A percentile compares a stretch with the other conserved stretches of the same genome.
Evolutionary conservation across 1,284 basidiomycete species (phyloP).

Genomic region (Pisolithus thermaeus): DNA sequence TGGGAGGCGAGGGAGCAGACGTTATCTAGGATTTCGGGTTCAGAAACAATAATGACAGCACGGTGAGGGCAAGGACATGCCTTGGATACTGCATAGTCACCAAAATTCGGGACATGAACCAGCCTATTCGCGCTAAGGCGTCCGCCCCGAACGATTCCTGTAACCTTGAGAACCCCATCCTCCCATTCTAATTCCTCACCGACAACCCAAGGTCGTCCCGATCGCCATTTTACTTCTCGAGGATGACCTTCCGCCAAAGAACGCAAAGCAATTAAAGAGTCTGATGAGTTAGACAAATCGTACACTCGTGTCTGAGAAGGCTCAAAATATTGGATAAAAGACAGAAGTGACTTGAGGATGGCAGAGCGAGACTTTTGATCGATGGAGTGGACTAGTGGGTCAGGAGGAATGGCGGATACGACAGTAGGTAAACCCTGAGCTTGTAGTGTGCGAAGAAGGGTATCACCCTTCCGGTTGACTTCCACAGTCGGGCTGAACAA

Average conservation of each 20-base stretch:
- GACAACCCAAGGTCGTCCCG: slow-evolving; percentile 76
- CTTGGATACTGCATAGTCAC: slow-evolving; percentile 83
- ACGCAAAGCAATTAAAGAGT: slow-evolving; percentile 67
- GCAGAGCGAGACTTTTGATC: slow-evolving; percentile 60
- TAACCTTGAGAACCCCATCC: slow-evolving; percentile 58
- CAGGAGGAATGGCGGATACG: slow-evolving; percentile 53
- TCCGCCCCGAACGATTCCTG: slow-evolving; percentile 80
- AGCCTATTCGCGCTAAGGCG: slow-evolving; percentile 80
- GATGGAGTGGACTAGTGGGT: slow-evolving; percentile 36
- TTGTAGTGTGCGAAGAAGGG: slow-evolving; percentile 82
- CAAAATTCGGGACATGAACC: slow-evolving; percentile 84
- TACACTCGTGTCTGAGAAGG: slow-evolving; percentile 71
- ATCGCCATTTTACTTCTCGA: slow-evolving; percentile 73
- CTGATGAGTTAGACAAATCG: slow-evolving; percentile 57
- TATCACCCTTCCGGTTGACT: slow-evolving; percentile 85
- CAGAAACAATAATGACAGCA: not conserved
- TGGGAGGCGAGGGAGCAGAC: slow-evolving; percentile 49
- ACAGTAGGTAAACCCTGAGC: slow-evolving; percentile 76
- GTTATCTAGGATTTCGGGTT: slow-evolving; percentile 43
- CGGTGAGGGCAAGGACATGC: slow-evolving; percentile 40
- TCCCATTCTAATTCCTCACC: slow-evolving; percentile 55
- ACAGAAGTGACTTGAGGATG: slow-evolving; percentile 81
- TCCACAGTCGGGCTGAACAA: slow-evolving; percentile 78
- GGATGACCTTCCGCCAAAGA: slow-evolving; percentile 79
- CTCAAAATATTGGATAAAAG: slow-evolving; percentile 93